Percentiles rank a stretch among this genome's conserved stretches.
Evolutionary conservation across 1,284 basidiomycete species (phyloP).

Genomic region (Trichosporon sp.): DNA sequence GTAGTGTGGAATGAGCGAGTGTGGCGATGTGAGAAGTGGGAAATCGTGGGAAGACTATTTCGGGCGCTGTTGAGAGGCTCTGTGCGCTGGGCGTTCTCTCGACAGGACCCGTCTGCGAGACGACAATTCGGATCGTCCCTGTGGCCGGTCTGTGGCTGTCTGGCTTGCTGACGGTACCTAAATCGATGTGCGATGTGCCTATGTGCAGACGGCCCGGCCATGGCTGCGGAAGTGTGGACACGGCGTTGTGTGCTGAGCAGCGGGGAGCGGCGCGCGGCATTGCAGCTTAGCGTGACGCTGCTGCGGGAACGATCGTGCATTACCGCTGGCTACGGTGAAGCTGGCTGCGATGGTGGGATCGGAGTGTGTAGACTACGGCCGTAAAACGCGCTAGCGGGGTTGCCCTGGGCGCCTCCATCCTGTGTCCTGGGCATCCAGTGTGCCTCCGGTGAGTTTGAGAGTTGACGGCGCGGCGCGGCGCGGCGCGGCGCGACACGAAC

Average conservation of each 20-base stretch:
- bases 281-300: neutral
- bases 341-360: neutral
- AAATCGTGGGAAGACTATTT: neutral
- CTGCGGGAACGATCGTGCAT: neutral
- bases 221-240: neutral
- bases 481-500: neutral
- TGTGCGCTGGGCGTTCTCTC: neutral
- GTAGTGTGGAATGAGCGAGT: constrained; percentile 2
- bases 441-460: neutral
- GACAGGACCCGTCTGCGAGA: neutral
- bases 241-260: neutral
- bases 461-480: neutral
- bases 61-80: no score
- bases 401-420: neutral
- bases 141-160: neutral
- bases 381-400: neutral
- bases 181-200: no score
- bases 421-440: neutral
- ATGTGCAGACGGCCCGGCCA: no score
- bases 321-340: no score
- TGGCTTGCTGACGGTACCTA: no score
- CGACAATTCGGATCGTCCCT: neutral
- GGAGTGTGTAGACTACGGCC: neutral
- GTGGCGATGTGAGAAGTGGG: neutral
- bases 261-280: no score